A percentile compares a stretch with the other conserved stretches of the same genome.
Conservation (phyloP, 805 yeast genomes). For the Kodamaea kaohsiungensis region DNA sequence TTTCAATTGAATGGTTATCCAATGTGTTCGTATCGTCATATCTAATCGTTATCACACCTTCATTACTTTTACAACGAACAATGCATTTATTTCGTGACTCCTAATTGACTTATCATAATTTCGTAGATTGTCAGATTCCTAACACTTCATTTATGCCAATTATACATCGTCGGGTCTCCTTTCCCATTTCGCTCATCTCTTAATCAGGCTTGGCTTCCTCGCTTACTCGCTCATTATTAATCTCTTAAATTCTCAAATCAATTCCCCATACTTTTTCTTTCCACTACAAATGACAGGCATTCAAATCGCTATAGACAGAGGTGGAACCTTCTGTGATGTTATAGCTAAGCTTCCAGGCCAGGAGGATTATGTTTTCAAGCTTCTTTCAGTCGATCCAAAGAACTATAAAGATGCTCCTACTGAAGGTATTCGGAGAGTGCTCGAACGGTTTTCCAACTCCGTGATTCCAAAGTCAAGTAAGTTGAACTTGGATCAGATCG, state of each 20-base stretch:
- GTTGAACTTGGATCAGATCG: constrained; percentile 63
- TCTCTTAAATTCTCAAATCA: neutral
- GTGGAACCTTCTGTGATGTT: constrained; percentile 90
- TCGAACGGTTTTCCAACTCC: constrained; percentile 58
- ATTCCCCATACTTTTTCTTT: neutral
- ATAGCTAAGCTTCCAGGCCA: constrained; percentile 49
- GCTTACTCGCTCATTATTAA: neutral
- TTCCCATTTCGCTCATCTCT: neutral
- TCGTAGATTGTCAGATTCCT: no score
- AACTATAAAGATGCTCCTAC: constrained; percentile 90
- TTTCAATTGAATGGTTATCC: no score
- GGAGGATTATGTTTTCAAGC: constrained; percentile 70
- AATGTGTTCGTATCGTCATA: no score
- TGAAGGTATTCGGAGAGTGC: constrained; percentile 81
- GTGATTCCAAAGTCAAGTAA: constrained; percentile 56
- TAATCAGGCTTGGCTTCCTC: neutral
- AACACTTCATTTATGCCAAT: no score
- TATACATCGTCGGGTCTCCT: neutral
- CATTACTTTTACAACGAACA: no score
- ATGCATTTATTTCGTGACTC: no score
- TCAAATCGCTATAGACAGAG: constrained; percentile 46
- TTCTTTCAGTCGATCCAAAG: constrained; percentile 84
- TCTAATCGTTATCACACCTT: no score
- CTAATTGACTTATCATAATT: no score
- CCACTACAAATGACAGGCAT: constrained; percentile 17